Evolutionary conservation across 1,284 basidiomycete genomes (phyloP).

Genomic region (Heterobasidion irregulare): DNA sequence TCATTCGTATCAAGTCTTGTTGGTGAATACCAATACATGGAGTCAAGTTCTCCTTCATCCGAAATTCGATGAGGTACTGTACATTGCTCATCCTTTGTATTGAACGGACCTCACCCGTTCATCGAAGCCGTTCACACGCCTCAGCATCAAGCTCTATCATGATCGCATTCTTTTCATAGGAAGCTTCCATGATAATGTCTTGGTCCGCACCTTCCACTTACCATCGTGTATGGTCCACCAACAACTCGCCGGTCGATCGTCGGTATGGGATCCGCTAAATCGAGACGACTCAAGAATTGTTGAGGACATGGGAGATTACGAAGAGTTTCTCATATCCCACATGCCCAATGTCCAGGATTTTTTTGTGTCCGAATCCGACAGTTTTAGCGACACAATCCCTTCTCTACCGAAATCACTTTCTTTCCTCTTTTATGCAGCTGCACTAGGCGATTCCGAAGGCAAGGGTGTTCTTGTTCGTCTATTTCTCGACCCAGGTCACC

Average conservation of each 20-base stretch:
- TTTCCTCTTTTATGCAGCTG: constrained; percentile 4
- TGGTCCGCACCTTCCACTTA: not conserved
- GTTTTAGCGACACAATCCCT: constrained; percentile 1
- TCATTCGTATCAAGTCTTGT: constrained; percentile 26
- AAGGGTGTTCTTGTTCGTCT: constrained; percentile 1
- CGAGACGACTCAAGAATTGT: not conserved
- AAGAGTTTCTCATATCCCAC: not conserved
- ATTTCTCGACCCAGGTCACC: not conserved
- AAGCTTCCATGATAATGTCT: not conserved
- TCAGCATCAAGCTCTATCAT: not conserved
- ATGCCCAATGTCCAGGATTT: not conserved
- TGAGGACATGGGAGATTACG: not conserved
- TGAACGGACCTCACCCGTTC: not conserved
- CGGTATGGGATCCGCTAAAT: not conserved
- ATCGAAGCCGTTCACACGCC: not conserved
- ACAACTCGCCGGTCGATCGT: not conserved
- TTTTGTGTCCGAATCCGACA: constrained; percentile 1
- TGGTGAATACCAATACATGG: constrained; percentile 24
- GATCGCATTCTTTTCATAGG: not conserved
- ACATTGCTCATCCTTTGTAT: too few species aligned
- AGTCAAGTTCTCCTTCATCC: constrained; percentile 24
- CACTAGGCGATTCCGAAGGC: not conserved
- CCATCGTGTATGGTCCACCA: not conserved
- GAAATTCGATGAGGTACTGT: constrained; percentile 19
- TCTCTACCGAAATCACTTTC: constrained; percentile 3